These are phyloP conservation scores for Candida manassasensis DNA, from an alignment of 805 yeast species.

Conservation along the genomic window DNA sequence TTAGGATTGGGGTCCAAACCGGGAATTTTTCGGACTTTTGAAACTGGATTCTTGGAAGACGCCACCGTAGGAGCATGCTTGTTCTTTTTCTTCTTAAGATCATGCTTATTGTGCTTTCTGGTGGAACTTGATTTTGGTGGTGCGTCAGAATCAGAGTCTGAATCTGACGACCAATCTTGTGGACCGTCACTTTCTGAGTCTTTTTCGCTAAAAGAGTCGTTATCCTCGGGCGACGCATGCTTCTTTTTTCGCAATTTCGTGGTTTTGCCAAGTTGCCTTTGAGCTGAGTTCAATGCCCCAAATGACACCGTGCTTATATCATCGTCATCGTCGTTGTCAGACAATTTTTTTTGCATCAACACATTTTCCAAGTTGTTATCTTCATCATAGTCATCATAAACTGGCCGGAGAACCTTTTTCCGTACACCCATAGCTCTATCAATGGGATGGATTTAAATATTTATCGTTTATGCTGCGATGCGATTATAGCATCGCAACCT, in stretches of 20 bases:
- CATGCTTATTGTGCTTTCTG: slow-evolving; percentile 9
- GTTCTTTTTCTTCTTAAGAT: slow-evolving; percentile 35
- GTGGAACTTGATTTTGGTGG: slow-evolving; percentile 32
- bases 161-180: slow-evolving; percentile 7
- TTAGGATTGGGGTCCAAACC: slow-evolving; percentile 44
- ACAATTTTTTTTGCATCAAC: background rate
- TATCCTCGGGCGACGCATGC: slow-evolving; percentile 12
- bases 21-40: slow-evolving; percentile 68
- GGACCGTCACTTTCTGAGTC: slow-evolving; percentile 15
- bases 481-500: background rate
- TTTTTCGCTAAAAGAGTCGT: slow-evolving; percentile 12
- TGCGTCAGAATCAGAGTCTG: slow-evolving; percentile 12
- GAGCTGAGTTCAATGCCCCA: slow-evolving; percentile 61
- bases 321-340: slow-evolving; percentile 27
- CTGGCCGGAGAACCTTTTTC: slow-evolving; percentile 11
- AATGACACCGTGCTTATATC: slow-evolving; percentile 55
- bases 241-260: slow-evolving; percentile 5
- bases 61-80: slow-evolving; percentile 89
- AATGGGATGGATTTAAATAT: too few species aligned
- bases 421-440: background rate
- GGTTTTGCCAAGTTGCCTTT: slow-evolving; percentile 35
- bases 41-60: slow-evolving; percentile 68
- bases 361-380: slow-evolving; percentile 8
- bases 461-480: too few species aligned
- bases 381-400: slow-evolving; percentile 16